Evolutionary conservation across 2,329 filamentous ascomycete genomes (phyloP).

Genomic region (Conoideocrella luteorostrata): DNA sequence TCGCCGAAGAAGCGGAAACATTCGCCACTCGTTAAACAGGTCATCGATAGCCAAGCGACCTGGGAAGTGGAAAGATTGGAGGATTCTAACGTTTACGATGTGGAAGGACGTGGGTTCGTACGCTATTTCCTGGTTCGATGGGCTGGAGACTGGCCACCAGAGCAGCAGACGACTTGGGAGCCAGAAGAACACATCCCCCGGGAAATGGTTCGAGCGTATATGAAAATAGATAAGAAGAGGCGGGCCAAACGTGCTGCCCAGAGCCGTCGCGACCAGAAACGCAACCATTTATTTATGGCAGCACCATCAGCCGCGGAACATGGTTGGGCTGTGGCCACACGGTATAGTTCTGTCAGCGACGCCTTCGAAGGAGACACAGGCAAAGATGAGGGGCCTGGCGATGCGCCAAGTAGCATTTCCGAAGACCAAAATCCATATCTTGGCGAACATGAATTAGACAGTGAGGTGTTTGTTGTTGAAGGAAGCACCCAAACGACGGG

Average conservation of each 20-base stretch:
- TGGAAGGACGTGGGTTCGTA: conserved; percentile 26
- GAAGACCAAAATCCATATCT: background rate
- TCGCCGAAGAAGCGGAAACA: conserved; percentile 1
- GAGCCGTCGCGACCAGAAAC: conserved; percentile 1
- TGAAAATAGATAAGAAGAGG: conserved; percentile 23
- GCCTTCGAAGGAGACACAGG: background rate
- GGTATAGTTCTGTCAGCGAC: conserved; percentile 22
- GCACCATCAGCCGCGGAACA: no score
- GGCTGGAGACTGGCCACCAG: conserved; percentile 50
- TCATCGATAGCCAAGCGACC: conserved; percentile 17
- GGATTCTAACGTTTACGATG: conserved; percentile 31
- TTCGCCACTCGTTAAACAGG: background rate
- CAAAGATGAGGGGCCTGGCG: background rate
- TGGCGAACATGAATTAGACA: no score
- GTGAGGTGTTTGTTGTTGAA: conserved; percentile 18
- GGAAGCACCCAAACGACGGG: background rate
- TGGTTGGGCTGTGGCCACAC: background rate
- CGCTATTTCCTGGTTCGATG: conserved; percentile 48
- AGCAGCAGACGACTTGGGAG: conserved; percentile 54
- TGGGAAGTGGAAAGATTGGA: conserved; percentile 42
- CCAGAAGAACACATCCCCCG: conserved; percentile 44
- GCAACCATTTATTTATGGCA: no score
- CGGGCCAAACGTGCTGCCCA: conserved; percentile 5
- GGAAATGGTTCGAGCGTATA: conserved; percentile 34
- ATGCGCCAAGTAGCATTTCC: background rate